A percentile compares a stretch with the other conserved stretches of the same genome.
These are phyloP conservation scores for Filosporella fistucella DNA, from an alignment of 495 filamentous ascomycete species.

Conservation along the genomic window DNA sequence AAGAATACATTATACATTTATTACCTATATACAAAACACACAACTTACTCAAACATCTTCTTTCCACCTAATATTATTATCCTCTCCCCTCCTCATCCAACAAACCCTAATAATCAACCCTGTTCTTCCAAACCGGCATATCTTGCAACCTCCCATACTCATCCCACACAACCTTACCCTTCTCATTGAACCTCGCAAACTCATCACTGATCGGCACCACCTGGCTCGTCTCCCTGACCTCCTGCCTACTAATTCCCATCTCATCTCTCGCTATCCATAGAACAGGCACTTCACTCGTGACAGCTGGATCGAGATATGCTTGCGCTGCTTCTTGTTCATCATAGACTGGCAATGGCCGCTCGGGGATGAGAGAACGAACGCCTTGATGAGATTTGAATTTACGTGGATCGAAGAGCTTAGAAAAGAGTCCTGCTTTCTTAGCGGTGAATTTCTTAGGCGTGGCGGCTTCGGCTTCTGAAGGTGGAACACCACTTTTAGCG, in stretches of 20 bases:
- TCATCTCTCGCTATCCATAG: slow-evolving; percentile 82
- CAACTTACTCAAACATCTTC: no score
- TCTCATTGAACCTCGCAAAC: slow-evolving; percentile 72
- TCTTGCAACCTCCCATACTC: slow-evolving; percentile 42
- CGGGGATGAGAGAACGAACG: slow-evolving; percentile 68
- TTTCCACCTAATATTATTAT: no score
- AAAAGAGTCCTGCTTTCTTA: slow-evolving; percentile 41
- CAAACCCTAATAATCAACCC: slow-evolving; percentile 47
- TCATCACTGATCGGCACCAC: slow-evolving; percentile 70
- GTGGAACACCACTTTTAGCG: slow-evolving; percentile 22
- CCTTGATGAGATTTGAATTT: slow-evolving; percentile 62
- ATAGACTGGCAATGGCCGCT: slow-evolving; percentile 41
- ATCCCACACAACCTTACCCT: slow-evolving; percentile 74
- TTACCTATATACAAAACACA: no score
- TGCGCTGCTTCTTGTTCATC: slow-evolving; percentile 53
- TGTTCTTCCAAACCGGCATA: slow-evolving; percentile 74
- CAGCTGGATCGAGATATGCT: slow-evolving; percentile 74
- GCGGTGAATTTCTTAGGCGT: slow-evolving; percentile 22
- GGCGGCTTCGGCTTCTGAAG: slow-evolving; percentile 26
- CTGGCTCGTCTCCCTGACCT: slow-evolving; percentile 61
- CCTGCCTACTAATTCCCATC: slow-evolving; percentile 71
- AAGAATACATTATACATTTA: no score
- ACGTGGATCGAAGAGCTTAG: slow-evolving; percentile 73
- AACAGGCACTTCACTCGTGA: slow-evolving; percentile 57
- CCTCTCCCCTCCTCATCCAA: no score